Conservation (phyloP, 2,329 filamentous ascomycete genomes). For the Pseudogymnoascus sp. region DNA sequence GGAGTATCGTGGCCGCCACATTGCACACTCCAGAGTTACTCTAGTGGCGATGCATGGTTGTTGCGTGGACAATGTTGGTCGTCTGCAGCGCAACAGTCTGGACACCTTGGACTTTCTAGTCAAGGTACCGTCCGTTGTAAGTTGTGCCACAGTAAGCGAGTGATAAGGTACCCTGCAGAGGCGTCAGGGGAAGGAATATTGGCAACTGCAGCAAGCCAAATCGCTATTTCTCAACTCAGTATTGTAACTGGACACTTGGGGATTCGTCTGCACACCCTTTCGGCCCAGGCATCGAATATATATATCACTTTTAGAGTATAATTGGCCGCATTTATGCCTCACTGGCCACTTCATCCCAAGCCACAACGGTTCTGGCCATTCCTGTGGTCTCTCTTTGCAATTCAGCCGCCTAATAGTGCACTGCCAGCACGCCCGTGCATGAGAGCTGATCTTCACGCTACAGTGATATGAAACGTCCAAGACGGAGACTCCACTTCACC, state of each 20-base stretch:
- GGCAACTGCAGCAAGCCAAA: background rate
- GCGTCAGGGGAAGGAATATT: background rate
- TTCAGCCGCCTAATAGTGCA: background rate
- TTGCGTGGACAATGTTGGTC: background rate
- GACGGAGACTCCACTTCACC: background rate
- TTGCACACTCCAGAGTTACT: background rate
- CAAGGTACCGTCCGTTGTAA: background rate
- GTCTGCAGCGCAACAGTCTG: background rate
- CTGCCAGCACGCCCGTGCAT: background rate
- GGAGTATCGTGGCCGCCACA: background rate
- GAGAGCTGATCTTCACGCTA: background rate
- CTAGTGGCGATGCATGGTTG: background rate
- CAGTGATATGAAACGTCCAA: background rate
- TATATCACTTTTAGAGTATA: background rate
- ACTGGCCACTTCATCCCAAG: background rate
- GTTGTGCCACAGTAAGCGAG: background rate
- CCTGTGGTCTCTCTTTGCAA: background rate
- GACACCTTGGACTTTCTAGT: background rate
- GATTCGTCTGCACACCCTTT: background rate
- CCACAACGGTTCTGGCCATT: background rate
- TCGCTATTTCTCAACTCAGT: background rate
- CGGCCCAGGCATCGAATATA: background rate
- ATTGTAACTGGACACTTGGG: background rate
- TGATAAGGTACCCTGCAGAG: background rate
- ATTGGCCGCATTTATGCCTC: background rate